Conservation (phyloP, 179 eudicot species). For the Dionaea muscipula region DNA sequence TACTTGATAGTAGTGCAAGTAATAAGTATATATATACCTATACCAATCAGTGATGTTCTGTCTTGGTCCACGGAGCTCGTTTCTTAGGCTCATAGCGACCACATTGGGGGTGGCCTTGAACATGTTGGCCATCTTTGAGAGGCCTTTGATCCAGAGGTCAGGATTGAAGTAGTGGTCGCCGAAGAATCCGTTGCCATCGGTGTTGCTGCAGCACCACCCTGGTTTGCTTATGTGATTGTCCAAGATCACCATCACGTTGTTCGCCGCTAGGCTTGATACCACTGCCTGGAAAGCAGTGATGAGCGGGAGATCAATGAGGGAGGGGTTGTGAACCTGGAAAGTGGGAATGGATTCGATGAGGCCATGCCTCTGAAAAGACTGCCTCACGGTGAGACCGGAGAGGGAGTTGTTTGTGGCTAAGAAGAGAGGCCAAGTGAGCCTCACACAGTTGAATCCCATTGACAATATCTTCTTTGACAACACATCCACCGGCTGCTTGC, state of each 20-base stretch:
- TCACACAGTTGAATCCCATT: conserved; percentile 80
- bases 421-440: conserved; percentile 77
- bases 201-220: conserved; percentile 75
- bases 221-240: conserved; percentile 86
- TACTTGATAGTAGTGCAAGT: too few species aligned
- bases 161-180: conserved; percentile 65
- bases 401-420: conserved; percentile 48
- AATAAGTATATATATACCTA: conserved; percentile 37
- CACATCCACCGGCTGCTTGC: conserved; percentile 43
- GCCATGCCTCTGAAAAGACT: conserved; percentile 45
- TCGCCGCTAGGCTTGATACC: conserved; percentile 41
- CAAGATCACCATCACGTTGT: conserved; percentile 70
- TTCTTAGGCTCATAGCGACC: conserved; percentile 82
- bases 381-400: conserved; percentile 36
- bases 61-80: conserved; percentile 75
- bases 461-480: conserved; percentile 34
- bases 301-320: conserved; percentile 53
- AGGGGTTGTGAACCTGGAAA: conserved; percentile 53
- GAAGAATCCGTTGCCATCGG: conserved; percentile 83
- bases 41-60: conserved; percentile 73
- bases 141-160: conserved; percentile 55
- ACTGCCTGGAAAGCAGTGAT: conserved; percentile 58
- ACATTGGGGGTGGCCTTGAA: conserved; percentile 45
- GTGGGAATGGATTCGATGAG: conserved; percentile 34
- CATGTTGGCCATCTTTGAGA: conserved; percentile 55